Evolutionary conservation across 1,139 yeast genomes (phyloP).

Genomic region (Zhuliangozyma blackwelliae): DNA sequence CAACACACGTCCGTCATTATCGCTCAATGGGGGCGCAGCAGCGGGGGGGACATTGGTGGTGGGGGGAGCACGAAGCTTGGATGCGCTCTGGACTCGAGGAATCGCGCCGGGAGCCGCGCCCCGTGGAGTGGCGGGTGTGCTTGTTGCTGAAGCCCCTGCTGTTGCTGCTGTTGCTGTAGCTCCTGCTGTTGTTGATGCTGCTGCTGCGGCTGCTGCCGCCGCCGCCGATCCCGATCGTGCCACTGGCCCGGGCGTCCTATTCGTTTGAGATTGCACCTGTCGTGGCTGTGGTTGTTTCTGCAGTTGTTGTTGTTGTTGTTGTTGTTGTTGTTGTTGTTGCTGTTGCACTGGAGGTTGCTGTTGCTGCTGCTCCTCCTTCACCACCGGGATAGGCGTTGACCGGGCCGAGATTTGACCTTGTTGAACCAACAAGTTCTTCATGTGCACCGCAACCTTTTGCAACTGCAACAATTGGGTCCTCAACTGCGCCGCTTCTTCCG

Average conservation of each 20-base stretch:
- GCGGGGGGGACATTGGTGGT: conserved; percentile 6
- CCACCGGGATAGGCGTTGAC: conserved; percentile 10
- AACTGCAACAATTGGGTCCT: conserved; percentile 33
- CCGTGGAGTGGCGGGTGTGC: conserved; percentile 4
- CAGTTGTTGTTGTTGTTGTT: conserved; percentile 3
- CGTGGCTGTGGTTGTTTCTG: conserved; percentile 4
- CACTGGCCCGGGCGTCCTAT: no score
- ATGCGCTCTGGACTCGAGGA: no score
- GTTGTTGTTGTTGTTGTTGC: conserved; percentile 4
- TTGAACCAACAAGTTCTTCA: conserved; percentile 36
- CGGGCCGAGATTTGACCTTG: conserved; percentile 21
- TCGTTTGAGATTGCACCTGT: not conserved
- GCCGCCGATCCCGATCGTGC: conserved; percentile 1
- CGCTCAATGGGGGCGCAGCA: conserved; percentile 22
- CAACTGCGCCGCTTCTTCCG: conserved; percentile 28
- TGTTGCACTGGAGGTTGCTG: no score
- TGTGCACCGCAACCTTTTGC: conserved; percentile 36
- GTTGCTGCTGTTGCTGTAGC: conserved; percentile 6
- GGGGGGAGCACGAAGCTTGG: conserved; percentile 2
- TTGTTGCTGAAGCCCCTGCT: conserved; percentile 1
- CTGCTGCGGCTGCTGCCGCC: conserved; percentile 3
- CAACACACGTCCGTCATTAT: conserved; percentile 70
- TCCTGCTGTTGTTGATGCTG: conserved; percentile 3
- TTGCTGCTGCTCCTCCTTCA: conserved; percentile 5
- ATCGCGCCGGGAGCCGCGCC: conserved; percentile 2